phyloP scores from a whole-genome alignment of 1,139 yeast genomes.

The Suhomyces taliae region DNA sequence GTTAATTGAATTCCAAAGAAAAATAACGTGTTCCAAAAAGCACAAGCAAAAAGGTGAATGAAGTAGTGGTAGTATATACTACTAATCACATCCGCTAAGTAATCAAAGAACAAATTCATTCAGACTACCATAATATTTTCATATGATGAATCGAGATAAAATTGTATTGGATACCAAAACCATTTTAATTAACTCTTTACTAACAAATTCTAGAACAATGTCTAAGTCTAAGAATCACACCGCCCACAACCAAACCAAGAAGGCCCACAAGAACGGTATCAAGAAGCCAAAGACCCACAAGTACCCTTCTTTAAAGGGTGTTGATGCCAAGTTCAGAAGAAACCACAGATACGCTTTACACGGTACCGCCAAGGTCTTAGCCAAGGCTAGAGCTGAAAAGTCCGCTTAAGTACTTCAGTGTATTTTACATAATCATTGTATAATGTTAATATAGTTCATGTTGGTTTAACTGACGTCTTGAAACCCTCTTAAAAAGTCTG shows the following conservation, averaged over 20 bases:
- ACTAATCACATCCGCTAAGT: too few relatives aligned
- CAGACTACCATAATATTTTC: too few relatives aligned
- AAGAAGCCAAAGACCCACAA: conserved; percentile 98
- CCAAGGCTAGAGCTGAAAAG: conserved; percentile 64
- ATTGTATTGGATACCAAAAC: too few relatives aligned
- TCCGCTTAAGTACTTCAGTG: conserved; percentile 16
- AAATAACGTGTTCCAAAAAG: too few relatives aligned
- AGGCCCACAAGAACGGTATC: conserved; percentile 99
- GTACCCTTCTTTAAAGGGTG: conserved; percentile 98
- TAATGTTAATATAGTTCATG: conserved; percentile 22
- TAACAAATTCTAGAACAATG: conserved; percentile 54
- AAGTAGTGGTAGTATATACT: too few relatives aligned
- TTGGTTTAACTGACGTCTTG: conserved; percentile 1
- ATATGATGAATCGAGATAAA: too few relatives aligned
- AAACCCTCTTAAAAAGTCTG: background rate
- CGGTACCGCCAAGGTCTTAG: conserved; percentile 94
- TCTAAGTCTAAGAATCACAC: conserved; percentile 99
- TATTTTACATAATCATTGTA: conserved; percentile 15
- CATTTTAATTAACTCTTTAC: conserved; percentile 16
- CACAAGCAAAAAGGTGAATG: too few relatives aligned
- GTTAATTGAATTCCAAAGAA: too few relatives aligned
- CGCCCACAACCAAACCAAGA: conserved; percentile 98
- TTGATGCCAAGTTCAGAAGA: conserved; percentile 98
- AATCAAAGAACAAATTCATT: too few relatives aligned
- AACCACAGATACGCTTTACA: conserved; percentile 99